A percentile compares a stretch with the other conserved stretches of the same genome.
phyloP scores from a whole-genome alignment of 2,329 filamentous ascomycete genomes.

The Trichoderma endophyticum region DNA sequence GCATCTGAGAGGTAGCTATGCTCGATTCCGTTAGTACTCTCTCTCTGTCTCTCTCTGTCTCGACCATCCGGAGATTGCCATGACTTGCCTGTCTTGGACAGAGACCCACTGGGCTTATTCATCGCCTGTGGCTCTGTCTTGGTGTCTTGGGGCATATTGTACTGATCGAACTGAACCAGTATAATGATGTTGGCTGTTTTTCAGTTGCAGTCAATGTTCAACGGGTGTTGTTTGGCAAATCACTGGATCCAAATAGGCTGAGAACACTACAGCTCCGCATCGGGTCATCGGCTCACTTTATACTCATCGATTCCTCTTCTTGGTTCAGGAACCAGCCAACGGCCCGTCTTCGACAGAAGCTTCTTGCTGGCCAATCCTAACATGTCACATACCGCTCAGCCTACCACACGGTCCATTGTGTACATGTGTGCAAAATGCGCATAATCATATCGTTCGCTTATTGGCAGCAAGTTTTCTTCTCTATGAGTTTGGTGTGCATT shows the following conservation, averaged over 20 bases:
- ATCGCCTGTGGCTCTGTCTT: background rate
- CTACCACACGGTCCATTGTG: background rate
- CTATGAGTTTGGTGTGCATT: background rate
- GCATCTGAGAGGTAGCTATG: background rate
- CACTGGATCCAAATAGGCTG: background rate
- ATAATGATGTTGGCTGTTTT: background rate
- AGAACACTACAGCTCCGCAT: background rate
- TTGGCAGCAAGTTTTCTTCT: background rate
- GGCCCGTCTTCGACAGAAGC: background rate
- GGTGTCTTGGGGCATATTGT: conserved; percentile 2
- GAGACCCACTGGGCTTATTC: background rate
- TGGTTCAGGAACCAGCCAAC: background rate
- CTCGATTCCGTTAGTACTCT: background rate
- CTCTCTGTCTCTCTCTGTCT: background rate
- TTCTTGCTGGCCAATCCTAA: background rate
- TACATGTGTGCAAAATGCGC: background rate
- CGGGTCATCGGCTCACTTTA: background rate
- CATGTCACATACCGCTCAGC: background rate
- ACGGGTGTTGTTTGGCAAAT: background rate
- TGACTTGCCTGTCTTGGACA: background rate
- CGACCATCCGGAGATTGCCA: background rate
- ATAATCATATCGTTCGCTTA: background rate
- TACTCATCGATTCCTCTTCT: background rate
- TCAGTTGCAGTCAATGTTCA: background rate
- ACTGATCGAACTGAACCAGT: background rate